Conservation (phyloP, 176 grass and related monocot species). For the Avena sativa region DNA sequence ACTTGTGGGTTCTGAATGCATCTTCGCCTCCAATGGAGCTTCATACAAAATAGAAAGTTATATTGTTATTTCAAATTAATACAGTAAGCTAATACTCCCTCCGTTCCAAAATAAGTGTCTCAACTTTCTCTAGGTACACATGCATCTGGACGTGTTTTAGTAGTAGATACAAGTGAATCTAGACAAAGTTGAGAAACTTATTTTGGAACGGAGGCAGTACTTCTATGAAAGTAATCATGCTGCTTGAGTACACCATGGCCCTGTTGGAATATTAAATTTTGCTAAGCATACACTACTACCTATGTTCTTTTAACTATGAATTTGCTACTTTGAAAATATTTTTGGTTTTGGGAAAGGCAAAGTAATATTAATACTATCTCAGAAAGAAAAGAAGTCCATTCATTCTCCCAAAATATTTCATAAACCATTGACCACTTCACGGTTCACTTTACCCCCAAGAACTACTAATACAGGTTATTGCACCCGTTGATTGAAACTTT, state of each 20-base stretch:
- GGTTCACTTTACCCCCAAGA: not conserved
- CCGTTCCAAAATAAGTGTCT: no score
- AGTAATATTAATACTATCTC: not conserved
- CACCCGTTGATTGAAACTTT: not conserved
- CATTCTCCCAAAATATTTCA: not conserved
- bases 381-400: not conserved
- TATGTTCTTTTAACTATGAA: not conserved
- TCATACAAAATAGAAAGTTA: not conserved
- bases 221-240: not conserved
- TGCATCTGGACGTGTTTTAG: no score
- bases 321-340: not conserved
- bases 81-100: not conserved
- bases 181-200: no score
- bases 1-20: not conserved
- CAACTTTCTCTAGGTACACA: no score
- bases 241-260: conserved; percentile 7
- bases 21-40: not conserved
- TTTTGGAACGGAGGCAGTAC: no score
- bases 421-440: not conserved
- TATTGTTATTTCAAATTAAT: not conserved
- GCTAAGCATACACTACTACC: not conserved
- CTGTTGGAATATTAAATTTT: not conserved
- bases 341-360: not conserved
- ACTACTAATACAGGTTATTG: not conserved
- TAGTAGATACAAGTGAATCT: no score